phyloP scores from a whole-genome alignment of 1,284 basidiomycete genomes.

The Tylopilus orsonianus region DNA sequence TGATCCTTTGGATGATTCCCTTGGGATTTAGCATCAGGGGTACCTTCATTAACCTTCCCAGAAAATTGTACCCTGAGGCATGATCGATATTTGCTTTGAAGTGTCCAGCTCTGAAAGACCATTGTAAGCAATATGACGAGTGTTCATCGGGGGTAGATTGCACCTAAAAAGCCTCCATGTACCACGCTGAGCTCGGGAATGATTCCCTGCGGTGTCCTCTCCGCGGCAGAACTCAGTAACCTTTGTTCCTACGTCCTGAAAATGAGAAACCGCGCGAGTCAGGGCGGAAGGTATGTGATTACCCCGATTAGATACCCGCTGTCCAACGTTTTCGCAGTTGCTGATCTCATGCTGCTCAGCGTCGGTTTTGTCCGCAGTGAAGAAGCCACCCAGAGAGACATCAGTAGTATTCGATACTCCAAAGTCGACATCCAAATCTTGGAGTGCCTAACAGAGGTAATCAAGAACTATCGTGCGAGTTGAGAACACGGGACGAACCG shows the following conservation, averaged over 20 bases:
- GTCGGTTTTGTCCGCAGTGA: constrained; percentile 29
- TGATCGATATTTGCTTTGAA: constrained; percentile 35
- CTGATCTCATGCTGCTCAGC: constrained; percentile 30
- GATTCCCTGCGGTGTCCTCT: constrained; percentile 46
- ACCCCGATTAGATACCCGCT: constrained; percentile 36
- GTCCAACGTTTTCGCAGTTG: constrained; percentile 29
- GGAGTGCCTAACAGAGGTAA: constrained; percentile 21
- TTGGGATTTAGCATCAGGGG: constrained; percentile 31
- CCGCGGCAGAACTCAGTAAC: constrained; percentile 51
- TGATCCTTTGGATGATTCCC: constrained; percentile 29
- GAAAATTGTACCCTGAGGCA: constrained; percentile 31
- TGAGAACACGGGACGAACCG: constrained; percentile 11
- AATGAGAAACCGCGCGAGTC: constrained; percentile 48
- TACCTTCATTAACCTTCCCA: constrained; percentile 32
- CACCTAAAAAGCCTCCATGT: constrained; percentile 23
- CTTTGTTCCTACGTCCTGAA: constrained; percentile 42
- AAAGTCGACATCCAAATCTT: constrained; percentile 36
- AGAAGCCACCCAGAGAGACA: constrained; percentile 32
- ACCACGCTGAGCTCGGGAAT: constrained; percentile 30
- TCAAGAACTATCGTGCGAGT: not conserved
- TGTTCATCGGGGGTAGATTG: not conserved
- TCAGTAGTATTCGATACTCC: constrained; percentile 36
- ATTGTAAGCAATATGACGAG: not conserved
- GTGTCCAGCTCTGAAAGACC: constrained; percentile 27
- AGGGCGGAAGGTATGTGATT: constrained; percentile 48